phyloP scores from a whole-genome alignment of 768 basidiomycete genomes.

The Boletus rubescentipes region DNA sequence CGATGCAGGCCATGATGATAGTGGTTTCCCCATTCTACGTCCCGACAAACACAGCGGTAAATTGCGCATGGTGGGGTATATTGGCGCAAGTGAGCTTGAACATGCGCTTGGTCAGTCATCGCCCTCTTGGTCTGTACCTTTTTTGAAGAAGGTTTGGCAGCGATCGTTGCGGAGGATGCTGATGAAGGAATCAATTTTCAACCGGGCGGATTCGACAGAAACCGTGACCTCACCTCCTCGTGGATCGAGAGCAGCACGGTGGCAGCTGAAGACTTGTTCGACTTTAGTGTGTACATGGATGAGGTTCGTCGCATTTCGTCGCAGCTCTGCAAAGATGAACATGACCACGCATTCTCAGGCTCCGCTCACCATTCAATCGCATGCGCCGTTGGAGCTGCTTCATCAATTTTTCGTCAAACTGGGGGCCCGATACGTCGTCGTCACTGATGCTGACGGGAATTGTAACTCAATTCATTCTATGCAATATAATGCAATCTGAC shows the following conservation, averaged over 20 bases:
- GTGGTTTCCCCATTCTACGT: slow-evolving; percentile 85
- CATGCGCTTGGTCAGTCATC: slow-evolving; percentile 75
- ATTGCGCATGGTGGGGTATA: slow-evolving; percentile 80
- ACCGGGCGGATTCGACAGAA: slow-evolving; percentile 39
- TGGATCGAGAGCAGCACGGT: slow-evolving; percentile 39
- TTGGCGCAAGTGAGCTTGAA: slow-evolving; percentile 90
- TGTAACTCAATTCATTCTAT: slow-evolving; percentile 49
- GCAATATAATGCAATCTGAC: neutral
- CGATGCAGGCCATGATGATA: slow-evolving; percentile 63
- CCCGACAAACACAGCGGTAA: slow-evolving; percentile 43
- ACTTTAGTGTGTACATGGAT: slow-evolving; percentile 90
- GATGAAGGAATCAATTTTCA: slow-evolving; percentile 70
- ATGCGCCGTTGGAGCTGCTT: slow-evolving; percentile 87
- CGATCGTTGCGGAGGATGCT: slow-evolving; percentile 71
- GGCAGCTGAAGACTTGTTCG: slow-evolving; percentile 53
- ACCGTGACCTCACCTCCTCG: slow-evolving; percentile 51
- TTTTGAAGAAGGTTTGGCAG: slow-evolving; percentile 37
- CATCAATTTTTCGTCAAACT: slow-evolving; percentile 95
- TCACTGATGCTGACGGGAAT: slow-evolving; percentile 77
- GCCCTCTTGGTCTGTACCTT: neutral
- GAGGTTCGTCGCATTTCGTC: slow-evolving; percentile 47
- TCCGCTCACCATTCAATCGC: slow-evolving; percentile 78
- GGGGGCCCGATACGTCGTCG: slow-evolving; percentile 86
- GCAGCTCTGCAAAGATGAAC: neutral
- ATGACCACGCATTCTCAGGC: slow-evolving; percentile 48